Percentiles rank a stretch among this genome's conserved stretches.
phyloP scores from a whole-genome alignment of 1,284 basidiomycete species.

The Inonotus hispidus region DNA sequence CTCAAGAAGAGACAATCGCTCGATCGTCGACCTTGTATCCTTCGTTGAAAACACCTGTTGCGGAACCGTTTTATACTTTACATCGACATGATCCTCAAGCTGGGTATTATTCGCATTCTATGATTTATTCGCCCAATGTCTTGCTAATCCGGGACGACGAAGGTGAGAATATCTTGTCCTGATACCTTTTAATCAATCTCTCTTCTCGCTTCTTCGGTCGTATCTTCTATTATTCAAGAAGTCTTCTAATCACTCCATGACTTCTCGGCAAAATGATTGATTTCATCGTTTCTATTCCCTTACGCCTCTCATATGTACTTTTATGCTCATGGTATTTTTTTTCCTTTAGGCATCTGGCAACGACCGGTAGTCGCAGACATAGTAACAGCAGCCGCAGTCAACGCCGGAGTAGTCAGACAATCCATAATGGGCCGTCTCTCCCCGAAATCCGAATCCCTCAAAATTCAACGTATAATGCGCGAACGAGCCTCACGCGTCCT shows the following conservation, averaged over 20 bases:
- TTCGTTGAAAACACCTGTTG: conserved; percentile 19
- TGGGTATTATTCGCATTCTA: conserved; percentile 23
- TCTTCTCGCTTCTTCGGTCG: neutral
- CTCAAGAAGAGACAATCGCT: conserved; percentile 25
- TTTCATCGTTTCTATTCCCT: too few relatives aligned
- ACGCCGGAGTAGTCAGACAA: conserved; percentile 53
- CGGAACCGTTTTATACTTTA: conserved; percentile 20
- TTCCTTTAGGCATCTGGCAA: conserved; percentile 31
- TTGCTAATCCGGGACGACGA: conserved; percentile 20
- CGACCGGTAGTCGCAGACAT: conserved; percentile 54
- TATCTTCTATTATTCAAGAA: neutral
- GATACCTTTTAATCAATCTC: neutral
- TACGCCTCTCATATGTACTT: neutral
- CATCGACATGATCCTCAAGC: conserved; percentile 21
- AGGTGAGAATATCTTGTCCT: neutral
- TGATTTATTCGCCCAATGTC: conserved; percentile 23
- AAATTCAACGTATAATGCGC: conserved; percentile 52
- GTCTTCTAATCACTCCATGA: neutral
- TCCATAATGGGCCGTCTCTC: conserved; percentile 30
- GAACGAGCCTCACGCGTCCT: conserved; percentile 65
- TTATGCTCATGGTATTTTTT: neutral
- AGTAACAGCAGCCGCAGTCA: conserved; percentile 62
- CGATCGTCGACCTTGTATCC: conserved; percentile 23
- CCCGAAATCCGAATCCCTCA: conserved; percentile 31
- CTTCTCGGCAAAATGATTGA: neutral